These are phyloP conservation scores for Yamadazyma kitorensis DNA, from an alignment of 805 yeast genomes.

Conservation along the genomic window DNA sequence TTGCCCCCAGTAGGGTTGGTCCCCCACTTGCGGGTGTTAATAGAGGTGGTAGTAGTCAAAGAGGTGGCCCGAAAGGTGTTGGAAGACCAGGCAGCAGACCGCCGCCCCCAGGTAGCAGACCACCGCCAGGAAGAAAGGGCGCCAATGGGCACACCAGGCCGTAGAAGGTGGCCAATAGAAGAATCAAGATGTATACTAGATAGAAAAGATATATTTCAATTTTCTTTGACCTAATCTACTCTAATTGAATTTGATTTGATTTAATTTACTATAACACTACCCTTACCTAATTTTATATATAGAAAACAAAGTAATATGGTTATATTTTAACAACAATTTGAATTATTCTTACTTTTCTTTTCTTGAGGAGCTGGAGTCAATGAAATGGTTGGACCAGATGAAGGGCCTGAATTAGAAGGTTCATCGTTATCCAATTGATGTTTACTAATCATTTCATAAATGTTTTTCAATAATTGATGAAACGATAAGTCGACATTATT, in stretches of 20 bases:
- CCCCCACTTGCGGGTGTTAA: background rate
- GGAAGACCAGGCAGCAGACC: background rate
- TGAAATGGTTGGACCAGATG: conserved; percentile 85
- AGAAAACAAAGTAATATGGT: no score
- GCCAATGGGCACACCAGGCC: no score
- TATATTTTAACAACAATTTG: conserved; percentile 72
- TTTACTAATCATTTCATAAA: conserved; percentile 90
- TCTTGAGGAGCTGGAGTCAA: conserved; percentile 93
- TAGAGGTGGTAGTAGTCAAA: conserved; percentile 1
- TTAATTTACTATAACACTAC: no score
- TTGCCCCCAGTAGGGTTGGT: conserved; percentile 12
- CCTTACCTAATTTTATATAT: no score
- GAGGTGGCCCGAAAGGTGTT: background rate
- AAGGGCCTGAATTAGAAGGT: conserved; percentile 52
- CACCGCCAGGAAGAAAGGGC: no score
- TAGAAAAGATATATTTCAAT: no score
- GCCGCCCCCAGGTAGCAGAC: no score
- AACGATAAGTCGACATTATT: conserved; percentile 94
- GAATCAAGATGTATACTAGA: no score
- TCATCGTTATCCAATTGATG: conserved; percentile 90
- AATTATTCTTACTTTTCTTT: conserved; percentile 54
- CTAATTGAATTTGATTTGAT: no score
- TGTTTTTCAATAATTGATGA: conserved; percentile 87
- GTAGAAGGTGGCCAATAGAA: no score
- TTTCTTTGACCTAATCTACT: no score